A percentile compares a stretch with the other conserved stretches of the same genome.
Conservation (phyloP, 805 yeast species). For the Saturnispora gosingensis region DNA sequence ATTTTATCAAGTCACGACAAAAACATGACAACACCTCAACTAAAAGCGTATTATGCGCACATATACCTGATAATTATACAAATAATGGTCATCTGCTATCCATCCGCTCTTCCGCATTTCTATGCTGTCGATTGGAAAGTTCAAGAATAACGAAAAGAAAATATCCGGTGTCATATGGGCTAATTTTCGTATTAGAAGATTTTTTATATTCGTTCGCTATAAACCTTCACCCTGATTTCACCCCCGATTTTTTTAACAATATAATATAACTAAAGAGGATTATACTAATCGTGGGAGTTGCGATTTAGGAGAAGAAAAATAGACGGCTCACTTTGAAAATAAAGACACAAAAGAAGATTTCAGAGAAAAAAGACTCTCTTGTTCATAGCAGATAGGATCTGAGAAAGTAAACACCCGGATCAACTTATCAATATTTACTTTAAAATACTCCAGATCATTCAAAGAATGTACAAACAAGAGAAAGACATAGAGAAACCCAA, state of each 20-base stretch:
- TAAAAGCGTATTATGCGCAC: too few relatives aligned
- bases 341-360: not conserved
- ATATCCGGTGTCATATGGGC: not conserved
- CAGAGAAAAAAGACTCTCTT: not conserved
- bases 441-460: not conserved
- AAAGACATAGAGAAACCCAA: not conserved
- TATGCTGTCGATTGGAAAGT: not conserved
- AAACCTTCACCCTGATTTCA: not conserved
- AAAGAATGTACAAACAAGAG: not conserved
- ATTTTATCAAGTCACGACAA: too few relatives aligned
- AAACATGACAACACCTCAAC: too few relatives aligned
- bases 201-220: not conserved
- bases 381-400: not conserved
- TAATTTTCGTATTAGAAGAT: not conserved
- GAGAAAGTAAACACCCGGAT: not conserved
- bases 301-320: not conserved
- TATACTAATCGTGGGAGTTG: not conserved
- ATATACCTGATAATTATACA: too few relatives aligned
- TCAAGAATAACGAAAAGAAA: not conserved
- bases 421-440: not conserved
- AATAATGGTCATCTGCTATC: too few relatives aligned
- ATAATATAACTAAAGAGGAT: not conserved
- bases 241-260: not conserved
- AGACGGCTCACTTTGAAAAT: too few relatives aligned
- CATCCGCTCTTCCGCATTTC: not conserved